A percentile compares a stretch with the other conserved stretches of the same genome.
Evolutionary conservation across 2,329 filamentous ascomycete species (phyloP).

Genomic region (Tolypocladium nubicola): DNA sequence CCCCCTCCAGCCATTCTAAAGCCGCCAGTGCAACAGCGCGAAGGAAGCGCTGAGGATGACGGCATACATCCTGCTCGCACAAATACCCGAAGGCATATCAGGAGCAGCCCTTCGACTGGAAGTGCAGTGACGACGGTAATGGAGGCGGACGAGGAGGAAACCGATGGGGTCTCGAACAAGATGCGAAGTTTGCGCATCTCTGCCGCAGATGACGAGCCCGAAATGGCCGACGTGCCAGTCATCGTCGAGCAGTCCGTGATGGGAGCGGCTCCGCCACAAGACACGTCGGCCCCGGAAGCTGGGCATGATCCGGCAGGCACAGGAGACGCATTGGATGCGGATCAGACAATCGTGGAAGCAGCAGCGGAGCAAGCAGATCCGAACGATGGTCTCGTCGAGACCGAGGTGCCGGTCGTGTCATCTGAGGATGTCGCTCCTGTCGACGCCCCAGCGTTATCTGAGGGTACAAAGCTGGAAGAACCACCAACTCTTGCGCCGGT

Average conservation of each 20-base stretch:
- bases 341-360: constrained; percentile 1
- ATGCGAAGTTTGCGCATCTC: constrained; percentile 37
- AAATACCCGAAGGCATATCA: constrained; percentile 71
- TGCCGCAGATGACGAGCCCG: constrained; percentile 41
- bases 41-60: constrained; percentile 30
- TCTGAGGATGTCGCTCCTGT: background rate
- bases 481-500: background rate
- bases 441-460: background rate
- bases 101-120: constrained; percentile 70
- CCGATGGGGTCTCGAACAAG: constrained; percentile 32
- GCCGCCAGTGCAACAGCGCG: constrained; percentile 17
- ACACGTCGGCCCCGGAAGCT: constrained; percentile 4
- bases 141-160: constrained; percentile 70
- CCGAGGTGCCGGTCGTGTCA: background rate
- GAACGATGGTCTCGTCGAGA: background rate
- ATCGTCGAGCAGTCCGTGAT: constrained; percentile 27
- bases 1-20: constrained; percentile 25
- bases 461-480: background rate
- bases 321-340: background rate
- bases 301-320: constrained; percentile 2
- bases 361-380: constrained; percentile 2
- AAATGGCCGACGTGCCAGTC: constrained; percentile 28
- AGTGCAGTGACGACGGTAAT: constrained; percentile 72
- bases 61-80: constrained; percentile 45
- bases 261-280: constrained; percentile 4